Evolutionary conservation across 805 yeast genomes (phyloP).

Genomic region (Saturnispora zaruensis): DNA sequence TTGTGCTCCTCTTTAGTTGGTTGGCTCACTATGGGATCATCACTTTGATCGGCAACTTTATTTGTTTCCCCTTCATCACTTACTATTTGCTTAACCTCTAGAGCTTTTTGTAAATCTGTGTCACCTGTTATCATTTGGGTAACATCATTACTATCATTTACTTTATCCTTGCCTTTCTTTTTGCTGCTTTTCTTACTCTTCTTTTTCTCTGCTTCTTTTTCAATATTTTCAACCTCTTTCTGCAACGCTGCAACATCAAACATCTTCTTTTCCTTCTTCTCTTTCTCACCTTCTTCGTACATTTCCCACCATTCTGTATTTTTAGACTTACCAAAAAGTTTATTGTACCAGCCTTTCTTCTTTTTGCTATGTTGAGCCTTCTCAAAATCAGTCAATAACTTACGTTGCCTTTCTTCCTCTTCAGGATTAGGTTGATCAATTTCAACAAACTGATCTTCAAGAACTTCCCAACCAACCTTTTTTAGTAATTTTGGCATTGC

Average conservation of each 20-base stretch:
- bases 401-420: slow-evolving; percentile 71
- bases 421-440: slow-evolving; percentile 95
- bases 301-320: slow-evolving; percentile 52
- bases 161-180: slow-evolving; percentile 26
- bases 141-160: slow-evolving; percentile 7
- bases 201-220: slow-evolving; percentile 8
- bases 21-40: not conserved
- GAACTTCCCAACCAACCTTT: slow-evolving; percentile 65
- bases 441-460: slow-evolving; percentile 87
- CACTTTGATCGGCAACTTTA: not conserved
- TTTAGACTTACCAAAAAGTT: slow-evolving; percentile 32
- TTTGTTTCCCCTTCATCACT: not conserved
- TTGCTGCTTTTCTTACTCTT: slow-evolving; percentile 15
- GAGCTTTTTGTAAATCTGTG: not conserved
- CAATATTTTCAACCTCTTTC: slow-evolving; percentile 10
- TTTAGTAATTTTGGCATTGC: slow-evolving; percentile 79
- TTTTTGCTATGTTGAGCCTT: slow-evolving; percentile 18
- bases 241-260: slow-evolving; percentile 9
- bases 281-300: slow-evolving; percentile 33
- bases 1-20: not conserved
- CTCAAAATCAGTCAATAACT: slow-evolving; percentile 76
- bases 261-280: slow-evolving; percentile 21
- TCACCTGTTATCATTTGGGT: not conserved
- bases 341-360: slow-evolving; percentile 36
- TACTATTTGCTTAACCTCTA: not conserved